Base-by-base conservation (phyloP, 768 basidiomycete species). In the Lactarius indigo region DNA sequence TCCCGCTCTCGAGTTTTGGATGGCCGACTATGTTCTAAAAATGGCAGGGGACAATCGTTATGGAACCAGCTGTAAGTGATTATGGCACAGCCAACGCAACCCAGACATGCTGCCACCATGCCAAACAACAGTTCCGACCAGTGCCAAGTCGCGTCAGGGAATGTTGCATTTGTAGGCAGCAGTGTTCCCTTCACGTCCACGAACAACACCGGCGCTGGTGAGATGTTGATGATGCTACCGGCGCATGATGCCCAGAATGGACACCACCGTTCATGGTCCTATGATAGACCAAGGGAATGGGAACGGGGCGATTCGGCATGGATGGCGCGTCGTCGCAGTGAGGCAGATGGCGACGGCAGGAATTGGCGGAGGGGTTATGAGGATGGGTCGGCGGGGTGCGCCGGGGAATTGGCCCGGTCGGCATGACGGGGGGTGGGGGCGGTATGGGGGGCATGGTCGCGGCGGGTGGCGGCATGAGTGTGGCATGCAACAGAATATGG, bases 231-330 rank as follows among this genome's bases (percentile, higher is more conserved):
- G 74, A 87, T 98, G 65, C n/a, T 98, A 97, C 78, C 93, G 94
- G 39, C 90, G 93, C 68, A 98, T 98, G 96, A 90, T 93, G 82
- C 87, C 88, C 74, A 89, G 92, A 81, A 85, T 90, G 56, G 84
- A 85, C 44, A 86, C 35, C 35, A 37, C 80, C 0, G 83, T 82
- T 3, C 73, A 70, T 37, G 59, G 59, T 26, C 73, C 64, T 35
- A 69, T 64, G 64, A 78, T 78, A 62, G 71, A 79, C 76, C 76
- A 76, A 76, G 72, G 76, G 77, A 39, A 81, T 79, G 69, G 78
- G 76, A 4, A 42, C 20, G 42, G 78, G 76, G 5, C 68, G 69
- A 37, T 66, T 71, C 50, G 70, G 70, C 0, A 71, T 74, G 26
- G 75, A 70, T 3, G 65, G 57, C 7, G 85, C 83, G 60, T 87